phyloP scores from a whole-genome alignment of 768 basidiomycete genomes.

The Termitomyces heimii region DNA sequence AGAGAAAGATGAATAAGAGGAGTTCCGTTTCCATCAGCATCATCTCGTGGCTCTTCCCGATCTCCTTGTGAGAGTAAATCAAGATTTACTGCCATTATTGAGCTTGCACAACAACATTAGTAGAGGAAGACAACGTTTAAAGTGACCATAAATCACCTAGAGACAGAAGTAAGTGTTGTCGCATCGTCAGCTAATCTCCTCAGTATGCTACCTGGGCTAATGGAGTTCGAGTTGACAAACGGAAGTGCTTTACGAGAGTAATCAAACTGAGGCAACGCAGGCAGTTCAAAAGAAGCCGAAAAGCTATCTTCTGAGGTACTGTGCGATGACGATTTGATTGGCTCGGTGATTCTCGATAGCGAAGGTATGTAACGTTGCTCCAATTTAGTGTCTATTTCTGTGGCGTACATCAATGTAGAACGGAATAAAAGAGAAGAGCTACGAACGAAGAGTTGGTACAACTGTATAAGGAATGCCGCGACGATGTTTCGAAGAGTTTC shows the following conservation, averaged over 20 bases:
- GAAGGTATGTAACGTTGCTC: not conserved
- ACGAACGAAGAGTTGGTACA: not conserved
- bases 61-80: not conserved
- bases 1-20: slow-evolving; percentile 55
- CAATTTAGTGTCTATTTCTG: not conserved
- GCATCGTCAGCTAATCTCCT: not conserved
- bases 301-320: not conserved
- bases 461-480: not conserved
- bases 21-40: not conserved
- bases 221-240: too few species aligned
- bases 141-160: not conserved
- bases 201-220: not conserved
- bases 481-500: not conserved
- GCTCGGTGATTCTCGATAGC: not conserved
- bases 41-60: not conserved
- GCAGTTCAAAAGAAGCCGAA: not conserved
- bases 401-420: not conserved
- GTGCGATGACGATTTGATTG: not conserved
- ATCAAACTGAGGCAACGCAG: not conserved
- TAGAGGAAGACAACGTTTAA: not conserved
- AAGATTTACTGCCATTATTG: not conserved
- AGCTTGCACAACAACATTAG: not conserved
- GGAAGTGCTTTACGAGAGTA: not conserved
- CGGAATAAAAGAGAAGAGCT: not conserved
- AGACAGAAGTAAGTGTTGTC: not conserved